A percentile compares a stretch with the other conserved stretches of the same genome.
Conservation (phyloP, 75 land plant species). For the Chamaecyparis obtusa region DNA sequence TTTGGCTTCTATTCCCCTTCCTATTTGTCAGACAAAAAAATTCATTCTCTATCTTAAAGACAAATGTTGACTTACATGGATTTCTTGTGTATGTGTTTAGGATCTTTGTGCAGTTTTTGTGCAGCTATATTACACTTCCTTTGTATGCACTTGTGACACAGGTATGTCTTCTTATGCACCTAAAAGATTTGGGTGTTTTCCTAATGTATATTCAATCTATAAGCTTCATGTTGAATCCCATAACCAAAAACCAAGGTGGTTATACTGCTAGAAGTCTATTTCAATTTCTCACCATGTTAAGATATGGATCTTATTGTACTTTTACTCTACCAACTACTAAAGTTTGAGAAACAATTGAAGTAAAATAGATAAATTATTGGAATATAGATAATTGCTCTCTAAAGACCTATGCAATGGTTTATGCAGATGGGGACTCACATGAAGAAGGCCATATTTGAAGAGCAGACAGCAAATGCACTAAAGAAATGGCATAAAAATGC, state of each 20-base stretch:
- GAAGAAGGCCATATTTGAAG: conserved; percentile 26
- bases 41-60: not conserved
- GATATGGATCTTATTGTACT: not conserved
- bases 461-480: conserved; percentile 34
- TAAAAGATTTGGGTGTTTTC: not conserved
- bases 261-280: not conserved
- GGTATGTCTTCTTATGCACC: conserved; percentile 16
- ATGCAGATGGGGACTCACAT: conserved; percentile 25
- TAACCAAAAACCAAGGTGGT: not conserved
- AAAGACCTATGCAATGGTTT: not conserved
- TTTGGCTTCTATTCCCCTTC: not conserved
- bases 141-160: conserved; percentile 70
- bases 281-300: not conserved
- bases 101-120: conserved; percentile 34
- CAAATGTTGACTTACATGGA: not conserved
- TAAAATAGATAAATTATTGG: not conserved
- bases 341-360: not conserved
- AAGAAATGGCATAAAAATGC: conserved; percentile 26
- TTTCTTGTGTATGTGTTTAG: not conserved
- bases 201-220: not conserved
- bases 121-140: conserved; percentile 74
- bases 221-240: not conserved
- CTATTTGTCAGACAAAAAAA: not conserved
- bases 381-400: not conserved
- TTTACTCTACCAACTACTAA: not conserved